Percentiles rank a stretch among this genome's conserved stretches.
These are phyloP conservation scores for Spathaspora gorwiae DNA, from an alignment of 805 yeast genomes.

Conservation along the genomic window DNA sequence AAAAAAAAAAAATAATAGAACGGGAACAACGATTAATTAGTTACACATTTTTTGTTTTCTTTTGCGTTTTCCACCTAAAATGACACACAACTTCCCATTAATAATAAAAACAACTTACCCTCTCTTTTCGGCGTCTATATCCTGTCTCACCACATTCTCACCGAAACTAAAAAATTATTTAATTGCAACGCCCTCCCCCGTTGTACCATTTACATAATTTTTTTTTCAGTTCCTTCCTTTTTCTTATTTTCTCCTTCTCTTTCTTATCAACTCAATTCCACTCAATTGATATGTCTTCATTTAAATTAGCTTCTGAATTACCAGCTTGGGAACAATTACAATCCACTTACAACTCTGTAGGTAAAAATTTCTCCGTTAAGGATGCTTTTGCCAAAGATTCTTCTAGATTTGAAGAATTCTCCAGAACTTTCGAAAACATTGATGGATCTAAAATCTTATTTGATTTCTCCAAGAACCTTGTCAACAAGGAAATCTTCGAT, in stretches of 20 bases:
- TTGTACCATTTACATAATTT: too few species aligned
- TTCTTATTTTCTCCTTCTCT: background rate
- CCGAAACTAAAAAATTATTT: too few species aligned
- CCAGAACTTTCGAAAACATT: slow-evolving; percentile 74
- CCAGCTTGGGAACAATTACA: slow-evolving; percentile 83
- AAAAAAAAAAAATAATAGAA: too few species aligned
- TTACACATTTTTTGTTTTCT: too few species aligned
- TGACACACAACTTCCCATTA: too few species aligned
- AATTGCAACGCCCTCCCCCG: too few species aligned
- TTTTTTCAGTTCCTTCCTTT: too few species aligned
- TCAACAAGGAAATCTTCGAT: slow-evolving; percentile 75
- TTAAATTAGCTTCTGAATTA: slow-evolving; percentile 64
- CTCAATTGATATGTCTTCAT: slow-evolving; percentile 14
- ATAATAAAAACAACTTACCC: too few species aligned
- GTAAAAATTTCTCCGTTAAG: slow-evolving; percentile 67
- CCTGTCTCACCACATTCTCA: too few species aligned
- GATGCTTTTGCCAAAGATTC: slow-evolving; percentile 76
- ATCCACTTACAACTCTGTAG: slow-evolving; percentile 62
- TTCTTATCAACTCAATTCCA: background rate
- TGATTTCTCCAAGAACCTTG: slow-evolving; percentile 92
- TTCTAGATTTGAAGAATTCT: slow-evolving; percentile 67
- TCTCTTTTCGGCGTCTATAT: too few species aligned
- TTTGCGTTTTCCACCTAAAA: too few species aligned
- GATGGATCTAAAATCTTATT: slow-evolving; percentile 87
- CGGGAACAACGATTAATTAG: too few species aligned